Evolutionary conservation across 2,329 filamentous ascomycete species (phyloP).

Genomic region (Botrytis pseudocinerea): DNA sequence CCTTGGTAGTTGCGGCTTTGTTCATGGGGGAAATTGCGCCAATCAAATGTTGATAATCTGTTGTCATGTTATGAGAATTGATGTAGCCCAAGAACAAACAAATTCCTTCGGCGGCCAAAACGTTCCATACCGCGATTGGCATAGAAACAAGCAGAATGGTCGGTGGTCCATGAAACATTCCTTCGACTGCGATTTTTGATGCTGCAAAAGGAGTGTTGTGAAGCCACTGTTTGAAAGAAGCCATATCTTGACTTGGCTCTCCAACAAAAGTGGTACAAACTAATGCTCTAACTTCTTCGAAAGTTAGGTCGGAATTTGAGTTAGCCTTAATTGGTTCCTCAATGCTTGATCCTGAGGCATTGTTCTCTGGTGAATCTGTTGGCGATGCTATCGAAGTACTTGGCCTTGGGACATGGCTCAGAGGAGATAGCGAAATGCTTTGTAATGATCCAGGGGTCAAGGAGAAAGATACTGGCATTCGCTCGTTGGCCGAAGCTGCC

Average conservation of each 20-base stretch:
- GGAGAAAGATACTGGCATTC: conserved; percentile 55
- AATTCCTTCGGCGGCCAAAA: conserved; percentile 66
- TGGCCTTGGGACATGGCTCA: conserved; percentile 31
- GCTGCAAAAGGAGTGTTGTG: conserved; percentile 57
- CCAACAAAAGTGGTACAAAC: conserved; percentile 68
- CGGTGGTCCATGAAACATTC: conserved; percentile 67
- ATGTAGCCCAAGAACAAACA: conserved; percentile 66
- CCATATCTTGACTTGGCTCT: conserved; percentile 65
- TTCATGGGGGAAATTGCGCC: conserved; percentile 45
- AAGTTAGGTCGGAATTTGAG: conserved; percentile 52
- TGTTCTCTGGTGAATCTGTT: conserved; percentile 35
- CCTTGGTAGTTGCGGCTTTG: conserved; percentile 50
- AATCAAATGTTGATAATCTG: conserved; percentile 61
- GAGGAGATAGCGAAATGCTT: conserved; percentile 52
- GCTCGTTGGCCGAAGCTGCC: conserved; percentile 38
- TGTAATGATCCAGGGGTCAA: conserved; percentile 56
- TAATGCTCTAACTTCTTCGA: conserved; percentile 63
- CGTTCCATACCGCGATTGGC: conserved; percentile 62
- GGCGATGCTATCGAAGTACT: conserved; percentile 42
- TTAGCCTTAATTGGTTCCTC: conserved; percentile 36
- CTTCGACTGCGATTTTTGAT: conserved; percentile 62
- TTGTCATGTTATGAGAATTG: conserved; percentile 66
- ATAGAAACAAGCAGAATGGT: conserved; percentile 68
- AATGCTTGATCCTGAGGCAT: conserved; percentile 29
- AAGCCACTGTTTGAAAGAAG: conserved; percentile 66